Conservation (phyloP, 169 alveolate species). For the Plasmodium relictum region DNA sequence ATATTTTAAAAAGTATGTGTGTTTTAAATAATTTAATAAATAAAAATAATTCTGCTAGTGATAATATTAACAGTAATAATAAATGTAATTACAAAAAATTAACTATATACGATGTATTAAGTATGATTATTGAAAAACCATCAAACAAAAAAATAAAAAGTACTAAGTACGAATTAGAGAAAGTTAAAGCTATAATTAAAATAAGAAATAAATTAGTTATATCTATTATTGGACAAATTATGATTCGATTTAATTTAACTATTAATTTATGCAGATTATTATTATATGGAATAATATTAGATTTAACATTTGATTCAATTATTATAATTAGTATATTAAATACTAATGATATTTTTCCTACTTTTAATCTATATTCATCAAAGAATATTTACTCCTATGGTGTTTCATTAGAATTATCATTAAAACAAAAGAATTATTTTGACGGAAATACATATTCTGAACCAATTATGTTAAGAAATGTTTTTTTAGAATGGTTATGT, state of each 20-base stretch:
- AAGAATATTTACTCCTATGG: slow-evolving; percentile 35
- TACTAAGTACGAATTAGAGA: slow-evolving; percentile 24
- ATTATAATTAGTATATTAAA: slow-evolving; percentile 19
- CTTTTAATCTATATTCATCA: slow-evolving; percentile 22
- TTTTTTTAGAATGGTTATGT: slow-evolving; percentile 56
- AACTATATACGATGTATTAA: slow-evolving; percentile 17
- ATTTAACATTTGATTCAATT: slow-evolving; percentile 32
- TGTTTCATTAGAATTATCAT: slow-evolving; percentile 17
- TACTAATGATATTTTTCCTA: slow-evolving; percentile 61
- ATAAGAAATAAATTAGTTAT: slow-evolving; percentile 26
- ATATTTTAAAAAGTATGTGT: slow-evolving; percentile 43
- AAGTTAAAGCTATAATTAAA: slow-evolving; percentile 27
- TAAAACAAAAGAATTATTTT: slow-evolving; percentile 37
- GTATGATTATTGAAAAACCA: slow-evolving; percentile 60
- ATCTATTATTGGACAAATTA: slow-evolving; percentile 46
- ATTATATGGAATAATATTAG: slow-evolving; percentile 20
- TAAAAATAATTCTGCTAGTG: not conserved
- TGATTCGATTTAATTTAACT: slow-evolving; percentile 42
- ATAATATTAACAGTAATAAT: not conserved
- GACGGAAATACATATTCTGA: slow-evolving; percentile 50
- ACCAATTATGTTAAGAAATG: slow-evolving; percentile 33
- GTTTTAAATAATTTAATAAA: slow-evolving; percentile 20
- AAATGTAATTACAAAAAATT: not conserved
- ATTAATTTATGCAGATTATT: slow-evolving; percentile 26
- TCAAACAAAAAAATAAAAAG: slow-evolving; percentile 15